These are phyloP conservation scores for Ascoidea rubescens DNA, from an alignment of 805 yeast genomes.

Conservation along the genomic window DNA sequence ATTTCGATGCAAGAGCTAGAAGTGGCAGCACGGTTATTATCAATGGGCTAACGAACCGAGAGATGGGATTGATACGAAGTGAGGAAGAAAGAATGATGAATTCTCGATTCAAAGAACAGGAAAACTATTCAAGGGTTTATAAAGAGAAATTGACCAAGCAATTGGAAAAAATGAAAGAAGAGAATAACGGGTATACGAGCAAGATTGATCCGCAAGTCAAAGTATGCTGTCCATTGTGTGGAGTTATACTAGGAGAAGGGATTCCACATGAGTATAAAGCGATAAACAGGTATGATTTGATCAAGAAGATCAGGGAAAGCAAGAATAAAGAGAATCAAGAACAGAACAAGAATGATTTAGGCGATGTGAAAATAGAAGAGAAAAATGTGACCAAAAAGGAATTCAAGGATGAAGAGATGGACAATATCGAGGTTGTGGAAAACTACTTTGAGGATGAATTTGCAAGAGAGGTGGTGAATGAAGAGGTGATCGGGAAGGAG, in stretches of 20 bases:
- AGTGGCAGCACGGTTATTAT: neutral
- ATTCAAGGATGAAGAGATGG: too few species aligned
- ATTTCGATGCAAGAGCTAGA: neutral
- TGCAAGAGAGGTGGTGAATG: neutral
- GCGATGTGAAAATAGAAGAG: slow-evolving; percentile 18
- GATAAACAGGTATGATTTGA: too few species aligned
- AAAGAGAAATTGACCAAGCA: slow-evolving; percentile 13
- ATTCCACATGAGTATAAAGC: slow-evolving; percentile 39
- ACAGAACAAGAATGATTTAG: slow-evolving; percentile 14
- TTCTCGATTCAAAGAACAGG: slow-evolving; percentile 3
- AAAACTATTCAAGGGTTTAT: slow-evolving; percentile 12
- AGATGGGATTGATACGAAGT: neutral
- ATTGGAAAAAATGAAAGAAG: slow-evolving; percentile 16
- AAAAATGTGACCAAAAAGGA: slow-evolving; percentile 12
- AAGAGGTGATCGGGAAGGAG: neutral
- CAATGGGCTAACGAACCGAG: neutral
- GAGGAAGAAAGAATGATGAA: slow-evolving; percentile 1
- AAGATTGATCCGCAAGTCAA: slow-evolving; percentile 22
- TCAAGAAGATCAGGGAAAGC: slow-evolving; percentile 11
- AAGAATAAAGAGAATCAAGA: neutral
- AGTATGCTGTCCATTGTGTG: slow-evolving; percentile 55
- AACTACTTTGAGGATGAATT: too few species aligned
- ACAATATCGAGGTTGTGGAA: neutral
- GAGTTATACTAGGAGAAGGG: slow-evolving; percentile 59
- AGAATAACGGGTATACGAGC: slow-evolving; percentile 14